These are phyloP conservation scores for Lonicera japonica DNA, from an alignment of 129 eudicot genomes.

Conservation along the genomic window DNA sequence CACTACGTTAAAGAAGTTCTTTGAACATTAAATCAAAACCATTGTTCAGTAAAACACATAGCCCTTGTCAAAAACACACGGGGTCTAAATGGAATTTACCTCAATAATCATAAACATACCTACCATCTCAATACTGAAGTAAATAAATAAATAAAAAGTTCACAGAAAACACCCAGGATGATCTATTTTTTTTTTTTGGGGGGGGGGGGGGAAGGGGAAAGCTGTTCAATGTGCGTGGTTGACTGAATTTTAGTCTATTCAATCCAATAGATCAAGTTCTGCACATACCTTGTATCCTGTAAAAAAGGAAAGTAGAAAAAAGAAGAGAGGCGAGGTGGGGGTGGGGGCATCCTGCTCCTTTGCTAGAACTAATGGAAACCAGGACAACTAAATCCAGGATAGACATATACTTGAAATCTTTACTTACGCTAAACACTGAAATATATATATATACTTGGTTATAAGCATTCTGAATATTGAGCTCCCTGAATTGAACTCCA, in stretches of 20 bases:
- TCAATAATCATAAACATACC: no score
- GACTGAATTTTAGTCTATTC: neutral
- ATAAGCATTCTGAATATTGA: neutral
- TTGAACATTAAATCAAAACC: no score
- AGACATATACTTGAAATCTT: neutral
- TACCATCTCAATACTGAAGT: no score
- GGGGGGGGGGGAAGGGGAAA: neutral
- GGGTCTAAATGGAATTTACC: no score
- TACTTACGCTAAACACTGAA: neutral
- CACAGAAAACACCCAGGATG: no score
- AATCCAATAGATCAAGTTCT: neutral
- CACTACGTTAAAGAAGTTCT: no score
- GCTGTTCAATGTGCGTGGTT: neutral
- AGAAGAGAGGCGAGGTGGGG: neutral
- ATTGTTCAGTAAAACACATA: no score
- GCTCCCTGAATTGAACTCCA: neutral
- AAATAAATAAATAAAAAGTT: no score
- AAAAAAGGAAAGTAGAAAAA: no score
- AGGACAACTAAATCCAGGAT: neutral
- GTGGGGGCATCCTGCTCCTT: neutral
- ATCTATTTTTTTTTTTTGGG: no score
- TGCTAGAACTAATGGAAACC: neutral
- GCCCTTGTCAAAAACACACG: no score
- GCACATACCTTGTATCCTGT: neutral
- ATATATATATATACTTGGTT: neutral